Evolutionary conservation across 306 rosid genomes (phyloP), one percentile per base, ranked within the genome.

Genomic region (Oemleria cerasiformis): DNA sequence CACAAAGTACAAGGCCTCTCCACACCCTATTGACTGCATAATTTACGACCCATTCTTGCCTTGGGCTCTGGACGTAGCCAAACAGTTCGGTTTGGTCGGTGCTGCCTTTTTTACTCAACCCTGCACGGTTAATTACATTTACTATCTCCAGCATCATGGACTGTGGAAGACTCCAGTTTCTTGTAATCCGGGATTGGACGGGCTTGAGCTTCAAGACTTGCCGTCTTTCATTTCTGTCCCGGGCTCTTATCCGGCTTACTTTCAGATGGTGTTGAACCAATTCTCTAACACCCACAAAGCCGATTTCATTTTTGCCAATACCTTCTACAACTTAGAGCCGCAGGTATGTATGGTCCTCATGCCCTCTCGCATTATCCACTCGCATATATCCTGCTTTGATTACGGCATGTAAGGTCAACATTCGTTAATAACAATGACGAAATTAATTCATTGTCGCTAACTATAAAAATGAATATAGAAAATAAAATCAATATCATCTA

Each of bases 61-160:
- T 5, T 90, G 92, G 91, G 86, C 67, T 2, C 62, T 84, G 54
- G 86, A 90, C 42, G 85, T 90, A 10, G 80, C 87, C 63, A 87
- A 86, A 71, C 73, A 78, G 4, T 83, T 83, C 58, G 88, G 87
- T 0, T 7, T 87, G 30, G 8, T 43, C 1, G 83, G 73, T 23
- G 88, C 82, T 47, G 74, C 89, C 53, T 86, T 90, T 68, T 87
- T 86, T 45, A 85, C 92, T 25, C 92, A 90, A 66, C 38, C 76
- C 20, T 84, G 85, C 83, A 83, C 80, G 17, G 91, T 84, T 0
- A 82, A 82, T 73, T 77, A 53, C 9, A 75, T 78, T 6, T 86
- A 58, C 76, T 84, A 84, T 64, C 12, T 55, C 23, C 69, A 84
- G 44, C 79, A 84, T 48, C 76, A 64, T 72, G 91, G 85, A 25